A percentile compares a stretch with the other conserved stretches of the same genome.
phyloP scores from a whole-genome alignment of 176 grass and related monocot genomes.

The Chrysopogon serrulatus region DNA sequence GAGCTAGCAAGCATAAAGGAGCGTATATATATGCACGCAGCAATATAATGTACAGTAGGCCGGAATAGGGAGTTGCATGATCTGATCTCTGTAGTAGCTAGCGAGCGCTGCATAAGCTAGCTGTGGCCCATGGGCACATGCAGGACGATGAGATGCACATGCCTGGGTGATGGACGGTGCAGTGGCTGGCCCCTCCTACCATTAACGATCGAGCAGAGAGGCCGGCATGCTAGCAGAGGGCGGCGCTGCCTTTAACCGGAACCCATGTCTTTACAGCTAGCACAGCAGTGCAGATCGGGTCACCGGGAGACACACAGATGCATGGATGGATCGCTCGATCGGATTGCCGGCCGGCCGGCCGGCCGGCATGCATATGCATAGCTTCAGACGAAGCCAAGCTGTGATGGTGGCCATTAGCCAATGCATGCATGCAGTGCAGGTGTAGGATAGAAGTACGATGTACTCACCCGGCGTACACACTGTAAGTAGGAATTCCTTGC shows the following conservation, averaged over 20 bases:
- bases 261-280: constrained; percentile 51
- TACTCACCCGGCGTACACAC: constrained; percentile 35
- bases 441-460: neutral
- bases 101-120: neutral
- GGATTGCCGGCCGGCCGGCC: too few species aligned
- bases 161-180: constrained; percentile 44
- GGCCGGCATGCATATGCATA: neutral
- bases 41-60: neutral
- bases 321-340: neutral
- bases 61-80: neutral
- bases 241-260: constrained; percentile 36
- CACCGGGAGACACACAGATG: neutral
- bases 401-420: neutral
- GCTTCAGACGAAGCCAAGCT: too few species aligned
- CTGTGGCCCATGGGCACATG: constrained; percentile 32
- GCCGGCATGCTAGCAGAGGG: constrained; percentile 5
- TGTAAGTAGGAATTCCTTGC: constrained; percentile 46
- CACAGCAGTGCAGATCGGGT: constrained; percentile 12
- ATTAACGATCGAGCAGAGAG: constrained; percentile 37
- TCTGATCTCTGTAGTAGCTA: neutral
- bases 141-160: constrained; percentile 20
- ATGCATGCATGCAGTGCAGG: too few species aligned
- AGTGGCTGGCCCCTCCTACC: constrained; percentile 46
- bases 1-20: too few species aligned
- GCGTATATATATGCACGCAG: too few species aligned